These are phyloP conservation scores for Naganishia sp. DNA, from an alignment of 1,284 basidiomycete genomes.

Conservation along the genomic window DNA sequence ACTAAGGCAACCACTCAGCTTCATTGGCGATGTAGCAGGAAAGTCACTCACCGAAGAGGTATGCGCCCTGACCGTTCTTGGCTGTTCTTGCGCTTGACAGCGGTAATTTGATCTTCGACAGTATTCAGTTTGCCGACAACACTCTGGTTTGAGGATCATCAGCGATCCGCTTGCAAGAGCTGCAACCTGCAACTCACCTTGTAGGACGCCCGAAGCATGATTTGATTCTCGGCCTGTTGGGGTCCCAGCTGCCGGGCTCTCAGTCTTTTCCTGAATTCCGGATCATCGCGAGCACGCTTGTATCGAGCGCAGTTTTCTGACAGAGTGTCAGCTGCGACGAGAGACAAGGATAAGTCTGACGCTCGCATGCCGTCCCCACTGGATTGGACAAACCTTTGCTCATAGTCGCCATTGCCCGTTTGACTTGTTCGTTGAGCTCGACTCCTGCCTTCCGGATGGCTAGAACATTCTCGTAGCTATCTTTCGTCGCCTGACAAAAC, in stretches of 20 bases:
- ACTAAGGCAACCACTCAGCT: neutral
- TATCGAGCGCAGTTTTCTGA: conserved; percentile 29
- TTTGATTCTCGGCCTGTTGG: conserved; percentile 29
- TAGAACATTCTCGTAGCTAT: conserved; percentile 14
- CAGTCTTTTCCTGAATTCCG: conserved; percentile 24
- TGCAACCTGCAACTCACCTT: conserved; percentile 1
- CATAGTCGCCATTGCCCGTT: conserved; percentile 11
- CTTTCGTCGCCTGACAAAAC: conserved; percentile 13
- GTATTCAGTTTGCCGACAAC: conserved; percentile 15
- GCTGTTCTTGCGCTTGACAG: conserved; percentile 19
- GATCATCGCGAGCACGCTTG: conserved; percentile 24
- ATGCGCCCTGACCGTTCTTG: conserved; percentile 28
- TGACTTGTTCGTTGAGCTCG: conserved; percentile 22
- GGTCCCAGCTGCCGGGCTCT: conserved; percentile 25
- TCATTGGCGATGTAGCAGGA: neutral
- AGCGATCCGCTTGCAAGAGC: neutral
- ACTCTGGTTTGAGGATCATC: neutral
- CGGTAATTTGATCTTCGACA: conserved; percentile 24
- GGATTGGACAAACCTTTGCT: conserved; percentile 11
- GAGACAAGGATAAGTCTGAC: neutral
- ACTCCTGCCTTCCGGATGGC: conserved; percentile 15
- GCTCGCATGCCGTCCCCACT: neutral
- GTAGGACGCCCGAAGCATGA: conserved; percentile 13
- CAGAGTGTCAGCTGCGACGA: conserved; percentile 13
- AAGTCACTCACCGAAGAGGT: conserved; percentile 23